Evolutionary conservation across 2,329 filamentous ascomycete genomes (phyloP), one percentile per base, ranked within the genome.

Genomic region (Aureobasidium sp.): DNA sequence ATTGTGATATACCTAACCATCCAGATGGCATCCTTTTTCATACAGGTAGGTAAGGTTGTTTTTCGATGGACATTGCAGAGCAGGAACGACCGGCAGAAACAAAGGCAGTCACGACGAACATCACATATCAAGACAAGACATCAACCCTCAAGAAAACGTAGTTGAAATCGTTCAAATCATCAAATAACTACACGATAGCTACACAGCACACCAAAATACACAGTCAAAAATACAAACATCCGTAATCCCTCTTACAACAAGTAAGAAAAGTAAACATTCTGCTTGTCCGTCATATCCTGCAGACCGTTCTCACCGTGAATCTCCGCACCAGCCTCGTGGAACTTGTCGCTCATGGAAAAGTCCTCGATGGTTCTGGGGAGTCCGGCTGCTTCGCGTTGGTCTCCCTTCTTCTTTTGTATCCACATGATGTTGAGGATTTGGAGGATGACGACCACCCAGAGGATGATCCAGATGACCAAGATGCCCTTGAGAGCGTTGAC

Each of bases 241-340:
- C n/a, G n/a, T 5, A 8, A 9, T 4, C 3, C 25, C 27, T 29
- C n/a, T 23, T 49, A 62, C 21, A 58, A 35, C 21, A 67, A 43
- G 37, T 64, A 64, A 10, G 19, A 25, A 55, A 64, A 64, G 38
- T 61, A 57, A 3, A 51, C 54, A 31, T 64, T 64, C 43, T 64
- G 58, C 58, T 60, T 61, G 45, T 64, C 63, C 3, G 63, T 64
- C 58, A 64, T 59, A 25, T 60, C 60, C 25, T 62, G 46, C 40
- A 51, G 38, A 31, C 60, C 60, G 19, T 46, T 46, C 31, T 57
- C 54, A 29, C 54, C 42, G 15, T 57, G 54, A 7, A 60, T 23
- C 25, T 62, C 61, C 6, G 61, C 37, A 19, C 61, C 61, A 37
- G 57, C 55, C 35, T 60, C 61, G 23, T 62, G 60, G 54, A 46